Percentiles rank a stretch among this genome's conserved stretches.
Conservation (phyloP, 2,329 filamentous ascomycete genomes). For the Cryphonectria japonica region DNA sequence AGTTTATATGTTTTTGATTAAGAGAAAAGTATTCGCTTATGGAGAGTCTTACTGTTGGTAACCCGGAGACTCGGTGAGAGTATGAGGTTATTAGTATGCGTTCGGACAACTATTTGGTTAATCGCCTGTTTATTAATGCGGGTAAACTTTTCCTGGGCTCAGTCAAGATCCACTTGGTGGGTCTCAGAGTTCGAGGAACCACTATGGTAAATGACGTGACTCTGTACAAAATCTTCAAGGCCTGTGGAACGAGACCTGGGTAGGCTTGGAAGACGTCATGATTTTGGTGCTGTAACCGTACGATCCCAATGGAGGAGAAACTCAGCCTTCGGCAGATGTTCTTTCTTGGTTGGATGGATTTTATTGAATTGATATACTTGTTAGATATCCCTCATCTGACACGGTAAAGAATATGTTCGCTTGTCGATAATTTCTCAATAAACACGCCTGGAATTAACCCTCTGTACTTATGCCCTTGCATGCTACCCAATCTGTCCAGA, state of each 20-base stretch:
- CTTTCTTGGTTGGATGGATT: background rate
- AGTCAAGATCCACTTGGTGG: background rate
- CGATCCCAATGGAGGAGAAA: background rate
- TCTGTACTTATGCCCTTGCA: too few species aligned
- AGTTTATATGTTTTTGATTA: too few species aligned
- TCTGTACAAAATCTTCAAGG: too few species aligned
- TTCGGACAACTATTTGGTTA: background rate
- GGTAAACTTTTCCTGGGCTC: background rate
- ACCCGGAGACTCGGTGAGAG: background rate
- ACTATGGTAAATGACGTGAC: background rate
- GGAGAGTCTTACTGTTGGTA: background rate
- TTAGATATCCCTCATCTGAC: background rate
- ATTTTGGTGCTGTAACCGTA: background rate
- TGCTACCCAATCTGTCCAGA: too few species aligned
- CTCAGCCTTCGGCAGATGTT: background rate
- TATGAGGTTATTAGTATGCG: background rate
- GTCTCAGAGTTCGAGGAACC: background rate
- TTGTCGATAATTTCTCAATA: too few species aligned
- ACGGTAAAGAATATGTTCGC: too few species aligned
- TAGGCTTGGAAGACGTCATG: background rate
- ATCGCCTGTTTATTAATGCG: background rate
- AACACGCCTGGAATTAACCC: too few species aligned
- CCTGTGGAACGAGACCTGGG: background rate
- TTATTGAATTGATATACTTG: too few species aligned
- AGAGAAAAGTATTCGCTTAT: too few species aligned